Percentiles rank a stretch among this genome's conserved stretches.
Conservation (phyloP, 768 basidiomycete species). For the Serendipita sp. region DNA sequence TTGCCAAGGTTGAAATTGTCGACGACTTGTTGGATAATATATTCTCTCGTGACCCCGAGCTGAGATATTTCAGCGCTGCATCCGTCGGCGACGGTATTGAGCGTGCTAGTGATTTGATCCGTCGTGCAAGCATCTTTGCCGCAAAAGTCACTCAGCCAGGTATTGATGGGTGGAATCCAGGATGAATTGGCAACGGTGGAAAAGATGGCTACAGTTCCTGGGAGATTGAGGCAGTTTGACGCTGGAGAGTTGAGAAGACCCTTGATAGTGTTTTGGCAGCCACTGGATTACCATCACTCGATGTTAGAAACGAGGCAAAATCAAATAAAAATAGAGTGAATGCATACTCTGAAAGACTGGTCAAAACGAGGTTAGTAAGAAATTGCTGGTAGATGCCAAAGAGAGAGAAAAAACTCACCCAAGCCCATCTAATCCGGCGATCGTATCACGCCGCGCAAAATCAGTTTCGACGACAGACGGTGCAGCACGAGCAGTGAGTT, state of each 20-base stretch:
- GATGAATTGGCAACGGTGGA: neutral
- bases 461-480: too few relatives aligned
- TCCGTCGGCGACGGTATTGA: neutral
- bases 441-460: too few relatives aligned
- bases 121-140: neutral
- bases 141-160: neutral
- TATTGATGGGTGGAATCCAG: conserved; percentile 2
- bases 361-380: too few relatives aligned
- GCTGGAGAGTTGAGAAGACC: neutral
- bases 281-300: too few relatives aligned
- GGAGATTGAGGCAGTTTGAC: neutral
- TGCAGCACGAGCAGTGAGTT: too few relatives aligned
- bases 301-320: too few relatives aligned
- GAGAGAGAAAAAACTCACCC: too few relatives aligned
- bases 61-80: neutral
- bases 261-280: neutral
- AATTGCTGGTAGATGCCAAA: too few relatives aligned
- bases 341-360: too few relatives aligned
- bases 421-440: too few relatives aligned
- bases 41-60: neutral
- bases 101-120: conserved; percentile 3
- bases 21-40: neutral
- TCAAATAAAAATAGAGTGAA: too few relatives aligned
- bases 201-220: conserved; percentile 1
- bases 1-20: neutral